Base-by-base conservation (phyloP, 352 stramenopile species). In the Phytopythium boreale region DNA sequence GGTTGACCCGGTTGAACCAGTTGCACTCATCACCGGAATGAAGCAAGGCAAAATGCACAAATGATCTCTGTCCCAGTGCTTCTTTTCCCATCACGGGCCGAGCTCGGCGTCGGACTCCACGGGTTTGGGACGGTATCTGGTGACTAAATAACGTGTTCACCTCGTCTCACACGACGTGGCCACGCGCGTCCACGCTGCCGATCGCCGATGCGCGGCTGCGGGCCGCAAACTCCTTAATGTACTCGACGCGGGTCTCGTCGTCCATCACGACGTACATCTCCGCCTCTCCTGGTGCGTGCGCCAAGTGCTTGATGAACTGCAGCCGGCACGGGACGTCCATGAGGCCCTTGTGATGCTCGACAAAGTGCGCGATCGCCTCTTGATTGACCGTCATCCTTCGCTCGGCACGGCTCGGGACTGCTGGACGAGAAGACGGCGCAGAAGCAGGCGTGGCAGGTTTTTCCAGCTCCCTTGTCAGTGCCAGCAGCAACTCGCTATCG, bases 221-320 rank as follows among this genome's bases (percentile, higher is more conserved):
- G 26, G 59, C 44, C 0, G 49, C 65, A 64, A 86, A 84, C 43
- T 79, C 70, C 53, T 79, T 83, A 59, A 81, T 71, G 64, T 76
- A 82, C 66, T 80, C 73, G 19, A 84, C 60, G 10, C 75, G 68
- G 6, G 71, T 80, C 53, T 73, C 66, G 47, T 76, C 71, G 62
- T 79, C 71, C 78, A 87, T 87, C 7, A 73, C 53, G 7, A 62
- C 57, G 0, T 72, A 70, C 43, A 69, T 31, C n/a, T 82, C 53
- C 36, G 71, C 64, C 20, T 62, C 37, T 17, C 66, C 61, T 27
- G 70, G 20, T 6, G n/a, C 46, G n/a, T 20, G 46, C 1, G 46
- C n/a, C 46, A 51, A 19, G 46, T 51, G 46, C 22, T 17, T 7
- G 22, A 51, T 51, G 46, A 51, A 9, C 46, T 29, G 46, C 8